Conservation (phyloP, 179 eudicot species). For the Pouteria campechiana region DNA sequence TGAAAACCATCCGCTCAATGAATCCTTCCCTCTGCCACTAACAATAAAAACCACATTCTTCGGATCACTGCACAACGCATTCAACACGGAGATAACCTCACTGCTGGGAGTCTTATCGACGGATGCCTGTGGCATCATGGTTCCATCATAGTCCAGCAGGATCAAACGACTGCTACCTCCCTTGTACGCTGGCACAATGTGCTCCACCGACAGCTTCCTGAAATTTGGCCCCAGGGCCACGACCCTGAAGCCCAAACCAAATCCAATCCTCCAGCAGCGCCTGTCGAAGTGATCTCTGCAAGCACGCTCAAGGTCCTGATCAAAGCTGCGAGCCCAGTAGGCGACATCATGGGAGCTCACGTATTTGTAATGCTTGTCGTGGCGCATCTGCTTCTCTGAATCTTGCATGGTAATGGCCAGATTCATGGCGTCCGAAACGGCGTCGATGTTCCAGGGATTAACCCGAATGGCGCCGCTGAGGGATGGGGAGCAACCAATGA, state of each 20-base stretch:
- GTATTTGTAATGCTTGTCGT: slow-evolving; percentile 72
- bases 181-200: slow-evolving; percentile 44
- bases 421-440: slow-evolving; percentile 48
- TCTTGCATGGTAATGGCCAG: slow-evolving; percentile 38
- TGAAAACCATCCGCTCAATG: slow-evolving; percentile 52
- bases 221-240: slow-evolving; percentile 65
- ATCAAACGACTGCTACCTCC: slow-evolving; percentile 41
- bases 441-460: slow-evolving; percentile 74
- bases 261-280: slow-evolving; percentile 83
- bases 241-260: slow-evolving; percentile 58
- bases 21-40: slow-evolving; percentile 61
- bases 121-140: slow-evolving; percentile 47
- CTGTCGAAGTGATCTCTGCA: slow-evolving; percentile 48
- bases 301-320: slow-evolving; percentile 76
- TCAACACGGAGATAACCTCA: slow-evolving; percentile 37
- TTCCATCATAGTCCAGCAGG: slow-evolving; percentile 79
- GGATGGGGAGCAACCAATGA: slow-evolving; percentile 85
- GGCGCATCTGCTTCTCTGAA: slow-evolving; percentile 55
- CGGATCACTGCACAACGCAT: slow-evolving; percentile 50
- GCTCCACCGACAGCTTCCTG: slow-evolving; percentile 54
- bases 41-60: slow-evolving; percentile 69
- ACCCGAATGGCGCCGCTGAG: slow-evolving; percentile 84
- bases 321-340: slow-evolving; percentile 77
- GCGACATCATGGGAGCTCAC: slow-evolving; percentile 73
- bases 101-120: slow-evolving; percentile 48